Evolutionary conservation across 2,329 filamentous ascomycete species (phyloP), one percentile per base, ranked within the genome.

Genomic region (Aspergillus hortae): DNA sequence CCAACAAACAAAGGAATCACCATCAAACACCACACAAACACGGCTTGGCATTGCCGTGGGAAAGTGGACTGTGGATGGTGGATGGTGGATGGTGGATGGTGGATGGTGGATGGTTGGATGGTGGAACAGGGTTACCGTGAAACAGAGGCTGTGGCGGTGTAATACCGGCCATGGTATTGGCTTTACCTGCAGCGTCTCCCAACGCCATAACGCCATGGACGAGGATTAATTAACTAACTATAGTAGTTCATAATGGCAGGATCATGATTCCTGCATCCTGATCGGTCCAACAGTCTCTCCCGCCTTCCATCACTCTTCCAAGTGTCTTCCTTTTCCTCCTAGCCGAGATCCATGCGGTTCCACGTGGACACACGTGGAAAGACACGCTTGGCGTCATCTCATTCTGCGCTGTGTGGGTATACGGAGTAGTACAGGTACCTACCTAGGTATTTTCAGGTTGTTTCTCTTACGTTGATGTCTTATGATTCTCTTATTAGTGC

Each of bases 311-410:
- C 48, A 47, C 53, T 52, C 59, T 65, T 64, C 63, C 56, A 67
- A 54, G 57, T 61, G 56, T 48, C 57, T 64, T 61, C 54, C 54
- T 57, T 53, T 49, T 27, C 25, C 46, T 56, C 32, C 48, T 57
- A 58, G 49, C 50, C 56, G 56, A 59, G 62, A 63, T 60, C 58
- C 62, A 67, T 66, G 65, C 61, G 53, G 63, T 61, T 58, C 63
- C 67, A 69, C 67, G 67, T 69, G 67, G 57, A 58, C 57, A 57
- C 67, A 69, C 66, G 67, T 69, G 66, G 67, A 61, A 57, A 58
- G 58, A 30, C 40, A 46, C 35, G 48, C 51, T 47, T 60, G 33
- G 35, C 49, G 44, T 35, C 40, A 44, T 30, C 44, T 41, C 19
- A 15, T 51, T 48, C 44, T 35, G 23, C 23, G 19, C 19, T 19